Conservation (phyloP, 208 protist genomes). For the Jaenimonas drosophilae region DNA sequence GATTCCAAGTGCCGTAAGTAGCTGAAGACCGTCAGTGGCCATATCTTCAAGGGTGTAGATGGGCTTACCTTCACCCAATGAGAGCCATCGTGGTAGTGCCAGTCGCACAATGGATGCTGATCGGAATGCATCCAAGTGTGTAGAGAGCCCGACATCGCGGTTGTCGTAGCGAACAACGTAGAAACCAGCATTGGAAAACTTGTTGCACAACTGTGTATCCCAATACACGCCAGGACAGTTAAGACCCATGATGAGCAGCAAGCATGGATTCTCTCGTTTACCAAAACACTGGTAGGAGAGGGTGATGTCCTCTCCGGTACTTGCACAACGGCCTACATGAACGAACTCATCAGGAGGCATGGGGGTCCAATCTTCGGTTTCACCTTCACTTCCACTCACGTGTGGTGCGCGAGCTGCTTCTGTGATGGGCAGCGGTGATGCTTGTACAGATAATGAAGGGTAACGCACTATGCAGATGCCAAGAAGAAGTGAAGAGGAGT, state of each 20-base stretch:
- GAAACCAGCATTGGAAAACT: too few species aligned
- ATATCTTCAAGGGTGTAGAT: conserved; percentile 50
- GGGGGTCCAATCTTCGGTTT: too few species aligned
- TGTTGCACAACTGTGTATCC: conserved; percentile 19
- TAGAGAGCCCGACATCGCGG: conserved; percentile 58
- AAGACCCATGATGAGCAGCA: conserved; percentile 29
- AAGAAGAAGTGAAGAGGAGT: too few species aligned
- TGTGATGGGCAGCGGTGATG: too few species aligned
- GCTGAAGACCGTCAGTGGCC: conserved; percentile 43
- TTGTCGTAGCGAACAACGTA: conserved; percentile 72
- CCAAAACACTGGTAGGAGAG: conserved; percentile 34
- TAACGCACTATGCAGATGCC: too few species aligned
- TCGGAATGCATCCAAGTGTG: conserved; percentile 25
- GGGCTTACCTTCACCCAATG: conserved; percentile 14
- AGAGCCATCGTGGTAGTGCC: conserved; percentile 28
- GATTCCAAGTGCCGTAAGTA: conserved; percentile 35
- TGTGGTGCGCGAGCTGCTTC: too few species aligned
- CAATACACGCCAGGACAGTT: conserved; percentile 8
- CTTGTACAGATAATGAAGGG: too few species aligned
- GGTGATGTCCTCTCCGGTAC: conserved; percentile 31
- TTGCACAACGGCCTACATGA: conserved; percentile 39
- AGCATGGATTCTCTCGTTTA: conserved; percentile 10
- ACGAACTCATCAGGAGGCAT: conserved; percentile 27
- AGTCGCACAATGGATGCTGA: conserved; percentile 22
- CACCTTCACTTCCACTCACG: too few species aligned